Conservation (phyloP, 2,329 filamentous ascomycete species). For the Whalleya microplaca region DNA sequence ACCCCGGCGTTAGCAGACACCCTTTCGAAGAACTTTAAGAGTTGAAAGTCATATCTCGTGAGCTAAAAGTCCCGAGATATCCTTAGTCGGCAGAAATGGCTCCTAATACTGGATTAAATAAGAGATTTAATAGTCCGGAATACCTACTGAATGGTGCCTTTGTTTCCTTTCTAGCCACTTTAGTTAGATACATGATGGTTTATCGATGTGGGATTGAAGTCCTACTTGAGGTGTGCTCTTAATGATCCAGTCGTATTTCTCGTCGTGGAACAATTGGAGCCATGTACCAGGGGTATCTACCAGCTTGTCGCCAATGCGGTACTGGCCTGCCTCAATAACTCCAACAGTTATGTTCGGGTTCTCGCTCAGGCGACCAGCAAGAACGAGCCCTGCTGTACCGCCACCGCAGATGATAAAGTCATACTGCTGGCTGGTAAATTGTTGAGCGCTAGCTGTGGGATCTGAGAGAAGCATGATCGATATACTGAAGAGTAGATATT, state of each 20-base stretch:
- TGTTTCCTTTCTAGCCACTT: constrained; percentile 1
- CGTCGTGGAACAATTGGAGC: not conserved
- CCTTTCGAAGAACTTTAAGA: not conserved
- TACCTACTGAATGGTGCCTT: not conserved
- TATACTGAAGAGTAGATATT: not conserved
- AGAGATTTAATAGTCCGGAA: too few relatives aligned
- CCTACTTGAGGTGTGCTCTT: constrained; percentile 1
- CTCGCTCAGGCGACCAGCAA: constrained; percentile 2
- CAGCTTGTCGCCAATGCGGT: constrained; percentile 1
- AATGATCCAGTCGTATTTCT: constrained; percentile 7
- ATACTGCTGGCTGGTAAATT: not conserved
- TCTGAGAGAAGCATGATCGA: not conserved
- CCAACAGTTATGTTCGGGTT: constrained; percentile 3
- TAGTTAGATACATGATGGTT: too few relatives aligned
- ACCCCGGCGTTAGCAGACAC: not conserved
- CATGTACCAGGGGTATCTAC: not conserved
- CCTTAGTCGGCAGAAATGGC: too few relatives aligned
- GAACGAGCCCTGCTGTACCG: constrained; percentile 3
- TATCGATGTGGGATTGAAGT: not conserved
- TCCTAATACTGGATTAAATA: not conserved
- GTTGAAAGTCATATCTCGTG: too few relatives aligned
- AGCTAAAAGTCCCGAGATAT: too few relatives aligned
- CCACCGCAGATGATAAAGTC: constrained; percentile 6
- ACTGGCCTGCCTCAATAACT: constrained; percentile 1
- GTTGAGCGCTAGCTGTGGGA: not conserved